Evolutionary conservation across 176 grass and related monocot species (phyloP).

Genomic region (Hyparrhenia diplandra): DNA sequence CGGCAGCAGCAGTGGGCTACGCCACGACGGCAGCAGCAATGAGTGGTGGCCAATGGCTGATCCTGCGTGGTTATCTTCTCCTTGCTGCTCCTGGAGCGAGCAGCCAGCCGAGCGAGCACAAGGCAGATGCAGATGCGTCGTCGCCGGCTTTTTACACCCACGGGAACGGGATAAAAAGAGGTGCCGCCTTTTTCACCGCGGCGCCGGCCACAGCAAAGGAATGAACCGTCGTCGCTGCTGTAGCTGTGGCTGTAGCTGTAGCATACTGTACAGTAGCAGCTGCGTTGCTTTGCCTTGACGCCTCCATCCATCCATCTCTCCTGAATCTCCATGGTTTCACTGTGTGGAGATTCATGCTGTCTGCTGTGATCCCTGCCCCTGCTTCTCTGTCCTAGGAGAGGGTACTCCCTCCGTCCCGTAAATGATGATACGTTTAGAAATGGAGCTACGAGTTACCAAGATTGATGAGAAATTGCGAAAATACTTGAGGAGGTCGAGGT

Average conservation of each 20-base stretch:
- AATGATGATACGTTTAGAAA: too few species aligned
- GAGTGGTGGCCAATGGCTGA: constrained; percentile 4
- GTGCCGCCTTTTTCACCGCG: not conserved
- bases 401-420: too few species aligned
- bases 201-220: not conserved
- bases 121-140: too few species aligned
- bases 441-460: too few species aligned
- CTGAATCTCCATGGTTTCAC: not conserved
- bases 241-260: too few species aligned
- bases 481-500: too few species aligned
- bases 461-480: too few species aligned
- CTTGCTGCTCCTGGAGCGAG: too few species aligned
- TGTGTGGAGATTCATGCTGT: not conserved
- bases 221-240: too few species aligned
- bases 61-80: not conserved
- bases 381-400: not conserved
- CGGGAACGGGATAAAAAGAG: not conserved
- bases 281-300: constrained; percentile 25
- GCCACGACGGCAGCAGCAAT: not conserved
- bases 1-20: too few species aligned
- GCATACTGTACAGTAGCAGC: too few species aligned
- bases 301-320: not conserved
- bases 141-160: not conserved
- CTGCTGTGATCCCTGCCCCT: not conserved
- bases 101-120: too few species aligned